Evolutionary conservation across 31 red algal species (phyloP).

Genomic region (Porphyra umbilicalis): DNA sequence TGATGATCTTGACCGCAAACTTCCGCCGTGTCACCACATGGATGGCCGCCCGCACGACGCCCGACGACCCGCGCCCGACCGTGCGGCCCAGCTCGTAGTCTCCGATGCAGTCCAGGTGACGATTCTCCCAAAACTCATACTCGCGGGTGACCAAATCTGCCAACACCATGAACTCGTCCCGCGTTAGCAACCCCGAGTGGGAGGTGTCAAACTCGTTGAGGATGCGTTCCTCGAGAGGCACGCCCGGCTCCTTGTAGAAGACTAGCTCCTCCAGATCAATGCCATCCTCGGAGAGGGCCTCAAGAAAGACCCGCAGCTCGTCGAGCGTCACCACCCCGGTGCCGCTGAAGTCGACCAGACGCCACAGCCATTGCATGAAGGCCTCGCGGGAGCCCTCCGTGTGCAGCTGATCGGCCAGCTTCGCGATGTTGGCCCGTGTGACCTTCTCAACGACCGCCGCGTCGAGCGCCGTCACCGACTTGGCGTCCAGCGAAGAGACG

Average conservation of each 20-base stretch:
- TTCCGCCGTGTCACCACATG: conserved; percentile 58
- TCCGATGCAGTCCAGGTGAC: conserved; percentile 78
- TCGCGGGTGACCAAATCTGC: conserved; percentile 89
- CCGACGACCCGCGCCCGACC: conserved; percentile 76
- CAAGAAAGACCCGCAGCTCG: conserved; percentile 63
- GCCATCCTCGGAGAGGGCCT: conserved; percentile 71
- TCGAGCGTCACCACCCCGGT: conserved; percentile 59
- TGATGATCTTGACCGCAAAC: conserved; percentile 90
- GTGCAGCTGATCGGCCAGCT: conserved; percentile 58
- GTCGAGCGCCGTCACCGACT: conserved; percentile 37
- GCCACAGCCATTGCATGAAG: conserved; percentile 92
- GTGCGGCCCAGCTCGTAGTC: conserved; percentile 86
- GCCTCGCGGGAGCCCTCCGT: conserved; percentile 52
- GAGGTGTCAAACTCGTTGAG: conserved; percentile 88
- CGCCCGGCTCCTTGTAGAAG: conserved; percentile 58
- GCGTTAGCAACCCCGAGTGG: conserved; percentile 49
- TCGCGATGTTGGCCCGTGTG: conserved; percentile 54
- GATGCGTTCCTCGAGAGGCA: conserved; percentile 60
- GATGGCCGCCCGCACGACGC: conserved; percentile 64
- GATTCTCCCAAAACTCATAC: conserved; percentile 91
- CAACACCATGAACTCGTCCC: conserved; percentile 92
- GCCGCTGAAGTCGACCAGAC: conserved; percentile 41
- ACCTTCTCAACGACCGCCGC: conserved; percentile 73
- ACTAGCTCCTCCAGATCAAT: conserved; percentile 82
- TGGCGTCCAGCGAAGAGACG: conserved; percentile 1